These are phyloP conservation scores for Salicornia ramosissima DNA, from an alignment of 148 eudicot species.

Conservation along the genomic window DNA sequence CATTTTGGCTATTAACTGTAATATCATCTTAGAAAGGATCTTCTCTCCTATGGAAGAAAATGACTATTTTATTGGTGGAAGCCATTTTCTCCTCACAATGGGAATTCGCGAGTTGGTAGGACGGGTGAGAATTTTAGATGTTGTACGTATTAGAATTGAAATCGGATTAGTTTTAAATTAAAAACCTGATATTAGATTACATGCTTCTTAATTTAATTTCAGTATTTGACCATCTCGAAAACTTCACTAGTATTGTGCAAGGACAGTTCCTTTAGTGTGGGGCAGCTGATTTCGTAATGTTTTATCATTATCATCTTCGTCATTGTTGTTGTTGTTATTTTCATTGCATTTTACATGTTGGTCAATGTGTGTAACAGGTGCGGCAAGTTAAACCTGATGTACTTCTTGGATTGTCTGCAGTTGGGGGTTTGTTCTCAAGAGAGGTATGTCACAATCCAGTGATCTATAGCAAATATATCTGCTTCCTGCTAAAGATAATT, in stretches of 20 bases:
- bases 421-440: slow-evolving; percentile 82
- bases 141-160: too few species aligned
- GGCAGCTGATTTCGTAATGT: neutral
- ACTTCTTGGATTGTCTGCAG: slow-evolving; percentile 94
- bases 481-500: slow-evolving; percentile 2
- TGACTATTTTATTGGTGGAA: too few species aligned
- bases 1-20: too few species aligned
- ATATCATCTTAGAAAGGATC: too few species aligned
- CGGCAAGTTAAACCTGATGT: slow-evolving; percentile 88
- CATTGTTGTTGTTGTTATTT: too few species aligned
- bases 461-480: neutral
- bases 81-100: too few species aligned
- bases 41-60: too few species aligned
- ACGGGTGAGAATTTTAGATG: too few species aligned
- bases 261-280: neutral
- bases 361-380: slow-evolving; percentile 44
- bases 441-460: slow-evolving; percentile 44
- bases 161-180: too few species aligned
- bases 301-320: neutral
- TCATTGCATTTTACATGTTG: slow-evolving; percentile 10
- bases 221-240: neutral
- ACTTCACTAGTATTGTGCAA: slow-evolving; percentile 1
- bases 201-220: too few species aligned
- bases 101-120: too few species aligned
- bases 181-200: too few species aligned